phyloP scores from a whole-genome alignment of 495 filamentous ascomycete species.

The Trichodelitschia bisporula region DNA sequence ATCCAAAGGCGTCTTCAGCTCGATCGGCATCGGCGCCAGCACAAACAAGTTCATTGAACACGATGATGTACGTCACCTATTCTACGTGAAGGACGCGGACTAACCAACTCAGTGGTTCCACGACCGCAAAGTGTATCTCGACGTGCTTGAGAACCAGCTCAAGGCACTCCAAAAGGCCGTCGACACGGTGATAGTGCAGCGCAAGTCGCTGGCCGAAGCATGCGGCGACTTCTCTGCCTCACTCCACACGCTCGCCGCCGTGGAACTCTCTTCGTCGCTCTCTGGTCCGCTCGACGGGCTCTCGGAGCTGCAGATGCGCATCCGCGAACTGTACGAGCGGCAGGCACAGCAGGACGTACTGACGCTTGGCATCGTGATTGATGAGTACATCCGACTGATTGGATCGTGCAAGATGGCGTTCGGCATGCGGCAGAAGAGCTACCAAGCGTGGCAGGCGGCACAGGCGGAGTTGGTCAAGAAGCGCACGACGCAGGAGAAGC shows the following conservation, averaged over 20 bases:
- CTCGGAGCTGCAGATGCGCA: slow-evolving; percentile 77
- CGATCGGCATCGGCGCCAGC: slow-evolving; percentile 52
- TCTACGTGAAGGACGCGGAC: slow-evolving; percentile 1
- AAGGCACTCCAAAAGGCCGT: slow-evolving; percentile 85
- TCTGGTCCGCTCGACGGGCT: slow-evolving; percentile 73
- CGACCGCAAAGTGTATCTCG: slow-evolving; percentile 79
- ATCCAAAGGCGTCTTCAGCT: slow-evolving; percentile 79
- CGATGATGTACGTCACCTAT: slow-evolving; percentile 52
- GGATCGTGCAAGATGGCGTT: slow-evolving; percentile 84
- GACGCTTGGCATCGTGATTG: slow-evolving; percentile 87
- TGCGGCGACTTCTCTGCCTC: slow-evolving; percentile 81
- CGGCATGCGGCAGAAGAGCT: slow-evolving; percentile 77
- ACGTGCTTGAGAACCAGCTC: slow-evolving; percentile 83
- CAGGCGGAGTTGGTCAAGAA: slow-evolving; percentile 76
- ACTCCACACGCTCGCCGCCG: slow-evolving; percentile 66
- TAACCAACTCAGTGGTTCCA: slow-evolving; percentile 57
- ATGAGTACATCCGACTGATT: slow-evolving; percentile 93
- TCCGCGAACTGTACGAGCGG: slow-evolving; percentile 82
- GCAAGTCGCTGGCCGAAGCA: slow-evolving; percentile 78
- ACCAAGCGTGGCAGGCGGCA: slow-evolving; percentile 72
- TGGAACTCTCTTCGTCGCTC: slow-evolving; percentile 72
- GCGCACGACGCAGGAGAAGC: slow-evolving; percentile 66
- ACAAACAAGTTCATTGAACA: slow-evolving; percentile 86
- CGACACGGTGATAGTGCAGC: slow-evolving; percentile 71
- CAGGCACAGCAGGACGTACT: slow-evolving; percentile 94